These are phyloP conservation scores for Myxozyma neotropica DNA, from an alignment of 805 yeast genomes.

Conservation along the genomic window DNA sequence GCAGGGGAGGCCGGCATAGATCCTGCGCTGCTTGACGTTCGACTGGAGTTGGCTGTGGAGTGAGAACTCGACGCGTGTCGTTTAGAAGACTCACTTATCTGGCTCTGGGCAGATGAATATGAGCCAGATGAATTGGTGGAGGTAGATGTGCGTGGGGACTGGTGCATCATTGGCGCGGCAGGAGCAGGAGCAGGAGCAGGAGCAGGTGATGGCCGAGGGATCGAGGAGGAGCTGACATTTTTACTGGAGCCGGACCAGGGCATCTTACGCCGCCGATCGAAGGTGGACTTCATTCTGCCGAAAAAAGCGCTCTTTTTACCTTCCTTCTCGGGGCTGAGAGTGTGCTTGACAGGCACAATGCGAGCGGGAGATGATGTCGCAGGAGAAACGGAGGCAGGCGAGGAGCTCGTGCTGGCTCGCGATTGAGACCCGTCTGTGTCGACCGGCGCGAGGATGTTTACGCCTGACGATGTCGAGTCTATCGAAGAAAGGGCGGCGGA, in stretches of 20 bases:
- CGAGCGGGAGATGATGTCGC: background rate
- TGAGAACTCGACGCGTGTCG: too few species aligned
- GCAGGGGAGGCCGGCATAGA: too few species aligned
- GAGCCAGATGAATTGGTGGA: too few species aligned
- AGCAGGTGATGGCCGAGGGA: background rate
- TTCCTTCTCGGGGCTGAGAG: conserved; percentile 8
- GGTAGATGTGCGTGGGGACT: too few species aligned
- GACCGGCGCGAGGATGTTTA: background rate
- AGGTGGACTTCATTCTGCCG: conserved; percentile 12
- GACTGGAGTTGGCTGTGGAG: background rate
- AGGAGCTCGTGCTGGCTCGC: background rate
- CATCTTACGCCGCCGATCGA: conserved; percentile 22
- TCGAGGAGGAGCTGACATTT: background rate
- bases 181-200: background rate
- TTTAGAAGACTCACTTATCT: too few species aligned
- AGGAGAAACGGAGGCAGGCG: background rate
- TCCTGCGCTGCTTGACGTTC: too few species aligned
- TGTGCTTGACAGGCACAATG: conserved; percentile 1
- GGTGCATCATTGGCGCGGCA: background rate
- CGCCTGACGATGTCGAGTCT: conserved; percentile 3
- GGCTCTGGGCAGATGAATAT: too few species aligned
- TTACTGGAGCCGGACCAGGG: conserved; percentile 14
- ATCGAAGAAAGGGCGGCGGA: conserved; percentile 7
- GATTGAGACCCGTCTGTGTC: background rate
- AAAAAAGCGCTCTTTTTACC: conserved; percentile 9